Evolutionary conservation across 768 basidiomycete species (phyloP).

Genomic region (Lentinus tigrinus): DNA sequence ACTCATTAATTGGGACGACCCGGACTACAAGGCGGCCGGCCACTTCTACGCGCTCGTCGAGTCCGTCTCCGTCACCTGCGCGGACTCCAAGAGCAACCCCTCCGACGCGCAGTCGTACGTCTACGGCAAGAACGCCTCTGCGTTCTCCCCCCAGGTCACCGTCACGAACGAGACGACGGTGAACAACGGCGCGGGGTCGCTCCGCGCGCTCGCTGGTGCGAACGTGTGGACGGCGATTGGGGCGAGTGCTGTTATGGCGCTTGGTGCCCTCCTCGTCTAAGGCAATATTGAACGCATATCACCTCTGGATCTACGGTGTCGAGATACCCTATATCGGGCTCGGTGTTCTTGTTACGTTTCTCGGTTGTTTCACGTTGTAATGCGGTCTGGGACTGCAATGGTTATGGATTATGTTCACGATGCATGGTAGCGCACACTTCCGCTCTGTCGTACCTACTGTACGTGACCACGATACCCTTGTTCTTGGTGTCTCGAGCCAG

Average conservation of each 20-base stretch:
- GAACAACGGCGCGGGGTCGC: conserved; percentile 44
- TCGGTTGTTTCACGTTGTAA: too few species aligned
- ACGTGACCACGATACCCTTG: too few species aligned
- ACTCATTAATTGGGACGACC: conserved; percentile 78
- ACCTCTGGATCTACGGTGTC: neutral
- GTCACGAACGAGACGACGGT: conserved; percentile 60
- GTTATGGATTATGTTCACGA: too few species aligned
- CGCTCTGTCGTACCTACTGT: too few species aligned
- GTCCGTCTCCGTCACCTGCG: conserved; percentile 64
- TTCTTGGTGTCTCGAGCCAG: too few species aligned
- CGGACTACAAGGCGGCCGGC: conserved; percentile 72
- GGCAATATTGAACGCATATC: neutral
- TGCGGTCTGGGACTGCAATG: too few species aligned
- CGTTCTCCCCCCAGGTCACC: conserved; percentile 49
- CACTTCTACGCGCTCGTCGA: conserved; percentile 70
- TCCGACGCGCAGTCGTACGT: conserved; percentile 61
- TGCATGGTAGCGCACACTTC: too few species aligned
- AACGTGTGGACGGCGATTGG: conserved; percentile 6
- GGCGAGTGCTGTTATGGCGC: conserved; percentile 7
- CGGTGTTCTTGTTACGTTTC: too few species aligned
- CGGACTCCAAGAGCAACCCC: conserved; percentile 43
- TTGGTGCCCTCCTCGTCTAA: conserved; percentile 10
- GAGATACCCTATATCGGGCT: neutral
- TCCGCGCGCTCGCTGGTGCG: neutral
- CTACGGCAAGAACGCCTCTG: conserved; percentile 55